Evolutionary conservation across 106 monocot species (phyloP), one percentile per base, ranked within the genome.

Genomic region (Xerophyta viscosa): DNA sequence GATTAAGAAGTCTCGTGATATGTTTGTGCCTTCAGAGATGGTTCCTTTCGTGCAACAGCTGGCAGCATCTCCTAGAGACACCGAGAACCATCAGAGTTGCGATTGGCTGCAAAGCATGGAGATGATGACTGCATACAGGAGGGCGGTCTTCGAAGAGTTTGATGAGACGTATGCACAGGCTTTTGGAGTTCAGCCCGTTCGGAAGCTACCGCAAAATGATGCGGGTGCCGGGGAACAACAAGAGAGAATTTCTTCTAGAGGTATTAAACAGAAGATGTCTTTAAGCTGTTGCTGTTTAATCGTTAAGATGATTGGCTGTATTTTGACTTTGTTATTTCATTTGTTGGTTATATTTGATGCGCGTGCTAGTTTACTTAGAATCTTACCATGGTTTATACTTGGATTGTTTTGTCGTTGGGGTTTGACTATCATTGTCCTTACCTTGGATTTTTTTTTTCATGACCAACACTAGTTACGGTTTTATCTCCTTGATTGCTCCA

Each of bases 101-200:
- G 79, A 66, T 18, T 70, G 46, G 33, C 24, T 68, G 14, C 60
- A 45, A 46, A 61, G 48, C 24, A 18, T 54, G 18, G 76, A 79
- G 0, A 57, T 53, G 48, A 19, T 66, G 29, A 43, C 74, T 27
- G 76, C 83, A 0, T 51, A 73, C 27, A 62, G 89, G 30, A 67
- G 48, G 57, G 66, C 66, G 3, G 50, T 55, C 37, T 84, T 61
- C 37, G 79, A 80, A 71, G 80, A 84, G 55, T 77, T 71, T 37
- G 83, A 84, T 27, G 73, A 69, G 20, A 77, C 79, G 0, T 77
- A 80, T 58, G 83, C 77, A 0, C 61, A 90, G 45, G 89, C 80
- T 0, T 84, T 84, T 63, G 88, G 88, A 29, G 49, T 66, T 17
- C 41, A 70, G 22, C 69, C 73, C n/a, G 63, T 65, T 7, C 68